A percentile compares a stretch with the other conserved stretches of the same genome.
These are phyloP conservation scores for Pseudocercospora crystallina DNA, from an alignment of 2,329 filamentous ascomycete species.

Conservation along the genomic window DNA sequence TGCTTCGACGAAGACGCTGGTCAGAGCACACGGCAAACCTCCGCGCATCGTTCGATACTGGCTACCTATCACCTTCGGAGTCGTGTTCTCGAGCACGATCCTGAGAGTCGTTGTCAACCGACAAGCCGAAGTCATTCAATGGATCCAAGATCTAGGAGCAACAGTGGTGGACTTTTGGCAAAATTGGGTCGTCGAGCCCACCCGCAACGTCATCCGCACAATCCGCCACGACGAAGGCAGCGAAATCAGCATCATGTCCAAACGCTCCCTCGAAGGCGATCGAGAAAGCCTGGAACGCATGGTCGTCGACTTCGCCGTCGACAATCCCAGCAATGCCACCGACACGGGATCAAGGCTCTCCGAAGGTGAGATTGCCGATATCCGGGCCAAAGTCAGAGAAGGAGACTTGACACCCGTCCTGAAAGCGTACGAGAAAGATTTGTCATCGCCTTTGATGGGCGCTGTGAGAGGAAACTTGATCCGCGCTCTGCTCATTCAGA, in stretches of 20 bases:
- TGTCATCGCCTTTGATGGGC: constrained; percentile 77
- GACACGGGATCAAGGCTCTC: constrained; percentile 51
- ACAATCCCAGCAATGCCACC: constrained; percentile 66
- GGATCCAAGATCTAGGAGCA: constrained; percentile 74
- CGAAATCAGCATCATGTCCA: constrained; percentile 95
- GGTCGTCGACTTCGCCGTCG: constrained; percentile 92
- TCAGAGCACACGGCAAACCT: constrained; percentile 71
- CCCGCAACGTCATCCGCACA: constrained; percentile 79
- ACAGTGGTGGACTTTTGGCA: constrained; percentile 88
- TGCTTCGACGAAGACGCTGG: constrained; percentile 55
- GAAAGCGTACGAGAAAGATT: constrained; percentile 84
- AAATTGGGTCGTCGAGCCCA: constrained; percentile 92
- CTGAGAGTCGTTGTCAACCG: constrained; percentile 73
- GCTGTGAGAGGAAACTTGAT: constrained; percentile 84
- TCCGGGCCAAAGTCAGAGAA: constrained; percentile 78
- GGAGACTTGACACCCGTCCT: constrained; percentile 92
- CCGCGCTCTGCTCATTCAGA: constrained; percentile 87
- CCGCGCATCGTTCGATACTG: constrained; percentile 79
- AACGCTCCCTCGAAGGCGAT: constrained; percentile 85
- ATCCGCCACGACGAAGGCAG: constrained; percentile 90
- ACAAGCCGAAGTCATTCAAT: constrained; percentile 73
- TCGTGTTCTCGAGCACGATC: constrained; percentile 85
- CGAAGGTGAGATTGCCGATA: constrained; percentile 69
- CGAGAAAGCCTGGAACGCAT: constrained; percentile 91
- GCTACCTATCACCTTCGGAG: constrained; percentile 69